A percentile compares a stretch with the other conserved stretches of the same genome.
Conservation (phyloP, 495 filamentous ascomycete genomes). For the Polyplosphaeria fusca region DNA sequence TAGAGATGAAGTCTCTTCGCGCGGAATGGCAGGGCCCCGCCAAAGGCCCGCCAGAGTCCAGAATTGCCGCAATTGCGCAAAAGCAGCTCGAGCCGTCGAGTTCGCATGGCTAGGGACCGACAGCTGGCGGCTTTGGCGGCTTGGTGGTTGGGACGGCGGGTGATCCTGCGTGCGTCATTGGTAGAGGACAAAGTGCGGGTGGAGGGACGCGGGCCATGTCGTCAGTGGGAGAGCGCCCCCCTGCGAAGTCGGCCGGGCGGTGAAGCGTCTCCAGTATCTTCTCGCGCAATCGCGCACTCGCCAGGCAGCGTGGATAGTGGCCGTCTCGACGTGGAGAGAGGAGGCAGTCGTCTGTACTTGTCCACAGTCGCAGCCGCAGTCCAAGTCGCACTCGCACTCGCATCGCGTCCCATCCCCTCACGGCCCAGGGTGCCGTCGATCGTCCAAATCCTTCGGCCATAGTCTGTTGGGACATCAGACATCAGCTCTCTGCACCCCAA, state of each 20-base stretch:
- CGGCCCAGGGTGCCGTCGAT: too few relatives aligned
- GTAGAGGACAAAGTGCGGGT: neutral
- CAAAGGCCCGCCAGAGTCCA: conserved; percentile 1
- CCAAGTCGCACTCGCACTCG: too few relatives aligned
- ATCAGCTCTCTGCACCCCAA: too few relatives aligned
- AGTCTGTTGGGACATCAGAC: too few relatives aligned
- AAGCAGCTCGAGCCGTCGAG: neutral
- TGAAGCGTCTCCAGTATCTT: too few relatives aligned
- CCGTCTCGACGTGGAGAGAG: too few relatives aligned
- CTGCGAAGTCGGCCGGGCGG: neutral
- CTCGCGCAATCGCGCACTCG: too few relatives aligned
- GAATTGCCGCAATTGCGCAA: conserved; percentile 3
- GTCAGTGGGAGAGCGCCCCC: neutral
- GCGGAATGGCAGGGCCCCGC: neutral
- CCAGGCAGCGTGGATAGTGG: too few relatives aligned
- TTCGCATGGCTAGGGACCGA: neutral
- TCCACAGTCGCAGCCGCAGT: too few relatives aligned
- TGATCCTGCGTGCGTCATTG: neutral
- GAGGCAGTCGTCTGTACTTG: too few relatives aligned
- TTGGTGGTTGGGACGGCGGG: conserved; percentile 7
- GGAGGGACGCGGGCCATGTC: neutral
- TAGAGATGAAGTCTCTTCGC: neutral
- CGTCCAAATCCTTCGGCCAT: too few relatives aligned
- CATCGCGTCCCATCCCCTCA: too few relatives aligned
- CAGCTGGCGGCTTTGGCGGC: neutral